Conservation (phyloP, 2,329 filamentous ascomycete genomes). For the Aureobasidium sp. region DNA sequence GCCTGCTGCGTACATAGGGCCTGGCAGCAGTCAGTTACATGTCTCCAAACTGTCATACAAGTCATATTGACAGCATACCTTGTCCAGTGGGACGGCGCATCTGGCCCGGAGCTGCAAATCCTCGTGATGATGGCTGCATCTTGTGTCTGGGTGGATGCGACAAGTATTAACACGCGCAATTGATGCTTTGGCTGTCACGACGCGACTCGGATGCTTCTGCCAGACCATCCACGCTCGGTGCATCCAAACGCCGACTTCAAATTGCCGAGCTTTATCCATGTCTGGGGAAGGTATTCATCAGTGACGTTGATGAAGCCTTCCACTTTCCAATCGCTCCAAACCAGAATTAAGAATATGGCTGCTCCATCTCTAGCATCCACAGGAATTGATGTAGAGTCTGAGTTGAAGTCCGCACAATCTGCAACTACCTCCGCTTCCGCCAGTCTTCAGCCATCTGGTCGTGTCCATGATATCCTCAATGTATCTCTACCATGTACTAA, state of each 20-base stretch:
- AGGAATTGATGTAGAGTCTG: slow-evolving; percentile 29
- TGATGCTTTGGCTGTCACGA: background rate
- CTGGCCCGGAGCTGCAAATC: background rate
- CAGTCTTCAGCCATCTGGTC: background rate
- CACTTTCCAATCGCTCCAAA: background rate
- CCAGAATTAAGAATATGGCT: slow-evolving; percentile 21
- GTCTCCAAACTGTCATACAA: background rate
- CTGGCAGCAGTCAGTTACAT: slow-evolving; percentile 22
- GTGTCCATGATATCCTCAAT: slow-evolving; percentile 17
- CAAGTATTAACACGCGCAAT: background rate
- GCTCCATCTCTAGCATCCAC: slow-evolving; percentile 25
- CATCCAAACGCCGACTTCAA: background rate
- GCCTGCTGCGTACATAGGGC: slow-evolving; percentile 32
- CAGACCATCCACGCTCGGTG: background rate
- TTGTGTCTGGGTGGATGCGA: background rate
- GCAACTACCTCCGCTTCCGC: background rate
- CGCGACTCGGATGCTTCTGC: slow-evolving; percentile 12
- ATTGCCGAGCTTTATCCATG: background rate
- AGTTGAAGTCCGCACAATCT: slow-evolving; percentile 26
- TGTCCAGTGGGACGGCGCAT: slow-evolving; percentile 8
- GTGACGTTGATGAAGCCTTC: background rate
- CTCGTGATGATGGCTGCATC: slow-evolving; percentile 13
- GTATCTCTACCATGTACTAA: slow-evolving; percentile 30
- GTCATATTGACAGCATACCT: background rate
- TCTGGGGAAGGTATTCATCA: background rate